A percentile compares a stretch with the other conserved stretches of the same genome.
Evolutionary conservation across 139 green algal genomes (phyloP).

Genomic region (Chlamydomonas urium): DNA sequence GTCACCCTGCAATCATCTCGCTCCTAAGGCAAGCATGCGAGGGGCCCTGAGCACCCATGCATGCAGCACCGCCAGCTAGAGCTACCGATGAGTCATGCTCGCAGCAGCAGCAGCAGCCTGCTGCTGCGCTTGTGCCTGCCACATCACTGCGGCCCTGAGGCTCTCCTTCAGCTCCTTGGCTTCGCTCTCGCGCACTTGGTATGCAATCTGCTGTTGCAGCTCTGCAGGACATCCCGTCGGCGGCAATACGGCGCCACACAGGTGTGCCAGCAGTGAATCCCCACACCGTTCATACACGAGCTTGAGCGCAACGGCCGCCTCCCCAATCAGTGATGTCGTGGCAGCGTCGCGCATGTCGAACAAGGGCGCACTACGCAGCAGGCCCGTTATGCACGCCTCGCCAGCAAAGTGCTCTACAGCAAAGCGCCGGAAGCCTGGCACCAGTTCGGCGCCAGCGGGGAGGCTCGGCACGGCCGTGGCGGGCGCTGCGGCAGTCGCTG

Average conservation of each 20-base stretch:
- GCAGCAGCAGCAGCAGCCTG: too few species aligned
- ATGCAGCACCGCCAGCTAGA: too few species aligned
- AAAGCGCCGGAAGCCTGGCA: conserved; percentile 50
- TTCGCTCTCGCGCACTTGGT: conserved; percentile 45
- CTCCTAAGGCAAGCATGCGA: too few species aligned
- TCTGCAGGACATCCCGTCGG: conserved; percentile 32
- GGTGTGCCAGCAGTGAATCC: conserved; percentile 47
- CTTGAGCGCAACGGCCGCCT: conserved; percentile 53
- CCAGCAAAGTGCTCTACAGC: conserved; percentile 54
- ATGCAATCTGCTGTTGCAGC: conserved; percentile 51
- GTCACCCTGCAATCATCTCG: too few species aligned
- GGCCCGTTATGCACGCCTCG: conserved; percentile 49
- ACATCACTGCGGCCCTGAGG: conserved; percentile 37
- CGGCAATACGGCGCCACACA: conserved; percentile 47
- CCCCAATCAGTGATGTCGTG: conserved; percentile 57
- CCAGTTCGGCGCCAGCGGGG: conserved; percentile 20
- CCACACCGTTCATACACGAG: conserved; percentile 40
- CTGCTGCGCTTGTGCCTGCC: neutral
- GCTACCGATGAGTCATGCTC: too few species aligned
- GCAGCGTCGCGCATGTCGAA: conserved; percentile 62
- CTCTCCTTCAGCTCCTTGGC: conserved; percentile 55
- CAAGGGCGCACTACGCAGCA: conserved; percentile 23
- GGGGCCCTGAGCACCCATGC: too few species aligned
- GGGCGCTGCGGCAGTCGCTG: too few species aligned
- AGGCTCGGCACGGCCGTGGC: neutral